Percentiles rank a stretch among this genome's conserved stretches.
Evolutionary conservation across 345 rosid genomes (phyloP).

Genomic region (Ailanthus altissimus): DNA sequence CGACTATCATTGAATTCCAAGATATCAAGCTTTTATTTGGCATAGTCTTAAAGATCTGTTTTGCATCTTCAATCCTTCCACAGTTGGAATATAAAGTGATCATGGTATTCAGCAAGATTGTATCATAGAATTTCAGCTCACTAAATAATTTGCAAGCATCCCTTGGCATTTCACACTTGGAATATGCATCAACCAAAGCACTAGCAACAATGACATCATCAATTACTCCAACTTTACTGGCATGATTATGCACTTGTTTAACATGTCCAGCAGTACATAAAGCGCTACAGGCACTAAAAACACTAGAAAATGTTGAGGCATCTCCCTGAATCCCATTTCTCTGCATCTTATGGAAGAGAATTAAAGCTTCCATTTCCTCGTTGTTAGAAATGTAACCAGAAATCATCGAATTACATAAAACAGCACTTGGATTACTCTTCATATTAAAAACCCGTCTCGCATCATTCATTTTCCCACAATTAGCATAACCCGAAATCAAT

Average conservation of each 20-base stretch:
- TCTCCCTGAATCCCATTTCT: constrained; percentile 40
- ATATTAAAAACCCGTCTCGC: constrained; percentile 53
- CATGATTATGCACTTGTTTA: constrained; percentile 53
- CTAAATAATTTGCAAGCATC: constrained; percentile 70
- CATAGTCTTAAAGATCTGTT: constrained; percentile 52
- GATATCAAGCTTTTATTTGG: constrained; percentile 67
- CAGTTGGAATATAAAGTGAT: constrained; percentile 67
- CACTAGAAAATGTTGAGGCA: constrained; percentile 51
- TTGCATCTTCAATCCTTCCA: constrained; percentile 78
- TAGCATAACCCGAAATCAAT: constrained; percentile 70
- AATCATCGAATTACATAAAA: constrained; percentile 81
- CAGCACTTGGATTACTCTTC: constrained; percentile 41
- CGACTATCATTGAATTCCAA: constrained; percentile 86
- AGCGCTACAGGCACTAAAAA: constrained; percentile 58
- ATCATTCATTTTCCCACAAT: constrained; percentile 53
- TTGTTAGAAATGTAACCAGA: constrained; percentile 64
- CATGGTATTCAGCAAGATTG: constrained; percentile 76
- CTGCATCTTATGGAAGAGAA: constrained; percentile 60
- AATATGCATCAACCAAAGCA: constrained; percentile 53
- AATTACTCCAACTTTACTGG: constrained; percentile 50
- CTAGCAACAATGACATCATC: constrained; percentile 39
- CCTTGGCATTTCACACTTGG: constrained; percentile 54
- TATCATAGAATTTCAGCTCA: constrained; percentile 64
- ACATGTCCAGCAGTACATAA: constrained; percentile 28
- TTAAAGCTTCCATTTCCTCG: constrained; percentile 57